These are phyloP conservation scores for Neurospora sp. DNA, from an alignment of 495 filamentous ascomycete species.

Conservation along the genomic window DNA sequence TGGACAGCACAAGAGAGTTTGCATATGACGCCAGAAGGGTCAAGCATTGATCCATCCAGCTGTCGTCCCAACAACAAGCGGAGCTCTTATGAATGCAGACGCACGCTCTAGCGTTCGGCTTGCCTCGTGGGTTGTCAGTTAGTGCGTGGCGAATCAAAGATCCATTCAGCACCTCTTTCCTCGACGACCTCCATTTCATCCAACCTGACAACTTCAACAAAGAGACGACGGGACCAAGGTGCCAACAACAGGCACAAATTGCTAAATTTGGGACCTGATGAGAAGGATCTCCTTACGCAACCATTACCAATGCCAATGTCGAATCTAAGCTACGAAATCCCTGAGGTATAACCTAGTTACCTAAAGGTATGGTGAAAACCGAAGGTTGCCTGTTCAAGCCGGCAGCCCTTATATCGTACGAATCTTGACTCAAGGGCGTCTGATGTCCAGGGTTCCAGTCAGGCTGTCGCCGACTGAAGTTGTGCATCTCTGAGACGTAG, in stretches of 20 bases:
- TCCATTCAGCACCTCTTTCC: background rate
- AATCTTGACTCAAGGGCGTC: background rate
- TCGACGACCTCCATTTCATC: background rate
- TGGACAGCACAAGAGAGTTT: background rate
- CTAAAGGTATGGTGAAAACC: background rate
- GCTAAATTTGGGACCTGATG: background rate
- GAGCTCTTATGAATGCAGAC: background rate
- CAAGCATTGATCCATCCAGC: background rate
- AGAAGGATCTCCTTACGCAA: background rate
- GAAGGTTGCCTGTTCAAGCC: background rate
- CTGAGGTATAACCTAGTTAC: background rate
- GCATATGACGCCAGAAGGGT: background rate
- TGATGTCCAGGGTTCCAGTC: background rate
- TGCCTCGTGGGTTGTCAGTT: background rate
- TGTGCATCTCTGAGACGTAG: conserved; percentile 22
- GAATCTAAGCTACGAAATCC: background rate
- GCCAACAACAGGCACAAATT: background rate
- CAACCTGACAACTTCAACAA: background rate
- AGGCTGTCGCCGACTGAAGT: background rate
- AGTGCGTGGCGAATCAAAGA: background rate
- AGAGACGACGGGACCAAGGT: background rate
- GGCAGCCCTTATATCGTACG: background rate
- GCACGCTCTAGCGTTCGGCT: background rate
- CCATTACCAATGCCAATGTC: background rate
- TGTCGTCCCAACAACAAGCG: background rate